phyloP scores from a whole-genome alignment of 805 yeast genomes.

The Wickerhamiella cacticola region DNA sequence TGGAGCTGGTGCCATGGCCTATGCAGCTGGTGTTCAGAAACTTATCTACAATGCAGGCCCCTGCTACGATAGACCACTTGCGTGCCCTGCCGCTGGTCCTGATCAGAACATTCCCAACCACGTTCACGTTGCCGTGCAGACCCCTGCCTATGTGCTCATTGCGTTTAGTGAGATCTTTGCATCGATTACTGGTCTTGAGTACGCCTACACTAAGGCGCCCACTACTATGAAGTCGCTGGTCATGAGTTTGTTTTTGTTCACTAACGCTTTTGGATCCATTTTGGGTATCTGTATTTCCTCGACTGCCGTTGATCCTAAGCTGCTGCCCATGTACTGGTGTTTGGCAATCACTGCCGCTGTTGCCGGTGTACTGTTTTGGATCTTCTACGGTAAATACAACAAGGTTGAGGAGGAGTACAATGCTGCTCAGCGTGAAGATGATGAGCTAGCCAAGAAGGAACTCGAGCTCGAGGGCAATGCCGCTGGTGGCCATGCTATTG shows the following conservation, averaged over 20 bases:
- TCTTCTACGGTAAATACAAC: constrained; percentile 44
- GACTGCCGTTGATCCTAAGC: constrained; percentile 55
- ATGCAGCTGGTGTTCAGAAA: constrained; percentile 66
- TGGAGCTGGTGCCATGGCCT: constrained; percentile 54
- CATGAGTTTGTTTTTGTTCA: constrained; percentile 50
- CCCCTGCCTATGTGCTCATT: constrained; percentile 60
- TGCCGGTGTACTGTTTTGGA: constrained; percentile 53
- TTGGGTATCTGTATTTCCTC: constrained; percentile 62
- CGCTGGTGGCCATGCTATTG: constrained; percentile 11
- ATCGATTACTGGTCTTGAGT: constrained; percentile 69
- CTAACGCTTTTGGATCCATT: constrained; percentile 68
- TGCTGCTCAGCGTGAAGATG: constrained; percentile 32
- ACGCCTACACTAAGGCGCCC: constrained; percentile 77
- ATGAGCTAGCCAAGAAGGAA: neutral
- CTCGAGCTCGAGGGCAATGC: constrained; percentile 1
- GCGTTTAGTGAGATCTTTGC: constrained; percentile 71
- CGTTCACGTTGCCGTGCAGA: constrained; percentile 58
- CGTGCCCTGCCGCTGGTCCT: constrained; percentile 34
- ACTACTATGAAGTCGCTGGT: constrained; percentile 51
- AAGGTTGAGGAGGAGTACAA: constrained; percentile 46
- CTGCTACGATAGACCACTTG: constrained; percentile 51
- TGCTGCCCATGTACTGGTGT: constrained; percentile 57
- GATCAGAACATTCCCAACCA: constrained; percentile 34
- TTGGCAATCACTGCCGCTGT: constrained; percentile 46
- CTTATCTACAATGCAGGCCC: constrained; percentile 60